Evolutionary conservation across 306 rosid genomes (phyloP).

Genomic region (Trifolium dubium): DNA sequence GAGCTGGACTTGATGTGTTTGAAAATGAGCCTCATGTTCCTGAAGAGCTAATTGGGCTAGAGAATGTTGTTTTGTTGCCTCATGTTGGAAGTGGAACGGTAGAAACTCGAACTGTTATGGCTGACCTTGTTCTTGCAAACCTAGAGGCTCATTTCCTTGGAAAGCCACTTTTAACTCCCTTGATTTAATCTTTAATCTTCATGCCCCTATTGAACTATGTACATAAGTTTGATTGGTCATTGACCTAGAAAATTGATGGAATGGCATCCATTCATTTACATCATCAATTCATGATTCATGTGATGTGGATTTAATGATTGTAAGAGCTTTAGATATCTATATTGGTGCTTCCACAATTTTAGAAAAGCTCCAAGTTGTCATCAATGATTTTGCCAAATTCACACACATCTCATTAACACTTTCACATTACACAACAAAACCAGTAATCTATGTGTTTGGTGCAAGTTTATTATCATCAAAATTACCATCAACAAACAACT

Average conservation of each 20-base stretch:
- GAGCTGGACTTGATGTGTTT: slow-evolving; percentile 87
- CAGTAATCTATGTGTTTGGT: too few relatives aligned
- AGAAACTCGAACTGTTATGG: slow-evolving; percentile 79
- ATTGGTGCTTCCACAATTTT: background rate
- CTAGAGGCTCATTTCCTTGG: slow-evolving; percentile 80
- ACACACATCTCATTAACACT: too few relatives aligned
- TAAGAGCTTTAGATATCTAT: background rate
- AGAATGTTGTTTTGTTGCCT: slow-evolving; percentile 77
- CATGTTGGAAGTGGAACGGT: slow-evolving; percentile 75
- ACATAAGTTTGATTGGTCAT: background rate
- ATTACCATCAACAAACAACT: too few relatives aligned
- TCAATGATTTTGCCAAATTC: too few relatives aligned
- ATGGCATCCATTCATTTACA: slow-evolving; percentile 10
- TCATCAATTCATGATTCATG: background rate
- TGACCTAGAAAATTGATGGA: background rate
- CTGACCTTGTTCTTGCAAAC: slow-evolving; percentile 75
- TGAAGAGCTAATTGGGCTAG: slow-evolving; percentile 64
- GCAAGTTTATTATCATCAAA: too few relatives aligned
- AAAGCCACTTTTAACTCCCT: slow-evolving; percentile 71
- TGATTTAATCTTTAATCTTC: slow-evolving; percentile 50
- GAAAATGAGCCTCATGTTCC: slow-evolving; percentile 86
- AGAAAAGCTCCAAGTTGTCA: too few relatives aligned
- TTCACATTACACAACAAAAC: too few relatives aligned
- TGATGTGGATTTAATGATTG: background rate
- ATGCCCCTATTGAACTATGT: background rate